Evolutionary conservation across 352 stramenopile species (phyloP), one percentile per base, ranked within the genome.

Genomic region (Globisporangium solare): DNA sequence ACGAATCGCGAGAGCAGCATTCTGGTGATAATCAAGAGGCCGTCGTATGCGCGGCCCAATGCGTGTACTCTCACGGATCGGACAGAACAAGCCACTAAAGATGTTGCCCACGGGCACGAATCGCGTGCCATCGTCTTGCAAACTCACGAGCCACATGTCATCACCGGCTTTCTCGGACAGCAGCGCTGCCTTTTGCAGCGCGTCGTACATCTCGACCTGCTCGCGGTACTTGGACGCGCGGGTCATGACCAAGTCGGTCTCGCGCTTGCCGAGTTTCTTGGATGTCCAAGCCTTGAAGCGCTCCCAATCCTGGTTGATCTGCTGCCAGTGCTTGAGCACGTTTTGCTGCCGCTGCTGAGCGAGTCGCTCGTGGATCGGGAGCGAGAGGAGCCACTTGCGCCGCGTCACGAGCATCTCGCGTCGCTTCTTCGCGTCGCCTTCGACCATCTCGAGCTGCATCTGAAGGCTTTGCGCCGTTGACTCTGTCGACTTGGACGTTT

Each of bases 101-200:
- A 97, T 95, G 54, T 97, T 97, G 3, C 92, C 92, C 27, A 98
- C 88, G 5, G 75, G 83, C 15, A 97, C 89, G 35, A 76, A 94
- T 31, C 89, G 87, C 31, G 88, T 95, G 21, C 87, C 86, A 47
- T 95, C 79, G 43, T 82, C 75, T 7, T 91, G 78, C 21, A 97
- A 62, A 45, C 70, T 94, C 66, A 96, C 95, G n/a, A 93, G 69
- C 91, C 92, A 98, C 46, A 90, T 80, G 57, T 97, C 86, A 6
- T 66, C 68, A 3, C 81, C 86, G n/a, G 95, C 78, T 66, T 96
- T 96, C 41, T 97, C 85, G 31, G 85, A 70, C 11, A 94, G 53
- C 5, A 91, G 92, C 14, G 73, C 77, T n/a, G 89, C 88, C 42
- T 86, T 86, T 55, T 97, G 78, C 32, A 98, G 71, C 3, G 92